A percentile compares a stretch with the other conserved stretches of the same genome.
These are phyloP conservation scores for Leptomonas pyrrhocoris DNA, from an alignment of 208 protist genomes.

Conservation along the genomic window DNA sequence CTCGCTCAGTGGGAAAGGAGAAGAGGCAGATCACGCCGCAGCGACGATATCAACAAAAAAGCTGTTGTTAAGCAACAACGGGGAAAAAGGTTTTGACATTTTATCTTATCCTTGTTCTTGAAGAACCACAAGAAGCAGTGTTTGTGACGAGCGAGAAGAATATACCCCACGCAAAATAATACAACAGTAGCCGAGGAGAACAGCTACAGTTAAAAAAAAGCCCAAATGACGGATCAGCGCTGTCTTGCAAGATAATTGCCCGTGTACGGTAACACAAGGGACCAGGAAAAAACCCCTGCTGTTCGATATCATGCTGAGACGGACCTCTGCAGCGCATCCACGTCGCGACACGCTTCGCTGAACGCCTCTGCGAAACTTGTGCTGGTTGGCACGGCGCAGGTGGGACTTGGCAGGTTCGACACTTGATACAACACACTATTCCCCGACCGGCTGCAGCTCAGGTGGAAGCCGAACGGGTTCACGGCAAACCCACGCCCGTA, in stretches of 20 bases:
- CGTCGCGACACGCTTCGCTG: constrained; percentile 22
- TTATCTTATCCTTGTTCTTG: no score
- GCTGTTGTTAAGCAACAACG: background rate
- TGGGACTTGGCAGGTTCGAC: constrained; percentile 9
- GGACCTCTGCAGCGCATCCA: constrained; percentile 1
- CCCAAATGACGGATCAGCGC: background rate
- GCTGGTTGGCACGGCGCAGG: constrained; percentile 16
- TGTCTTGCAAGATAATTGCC: background rate
- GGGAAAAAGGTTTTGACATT: background rate
- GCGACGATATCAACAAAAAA: background rate
- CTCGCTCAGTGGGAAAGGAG: background rate
- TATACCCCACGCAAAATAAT: no score
- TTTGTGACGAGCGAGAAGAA: no score
- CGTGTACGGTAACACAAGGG: background rate
- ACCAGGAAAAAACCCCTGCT: background rate
- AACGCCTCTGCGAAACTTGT: constrained; percentile 24
- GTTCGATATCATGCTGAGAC: background rate
- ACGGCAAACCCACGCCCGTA: constrained; percentile 26
- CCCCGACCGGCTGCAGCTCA: constrained; percentile 32
- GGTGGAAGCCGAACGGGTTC: constrained; percentile 24
- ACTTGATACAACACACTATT: constrained; percentile 28
- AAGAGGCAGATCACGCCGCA: background rate
- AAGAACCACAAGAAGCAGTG: no score
- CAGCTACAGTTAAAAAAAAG: no score
- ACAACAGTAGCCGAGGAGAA: background rate